Evolutionary conservation across 352 stramenopile species (phyloP).

Genomic region (Pythium graminicola): DNA sequence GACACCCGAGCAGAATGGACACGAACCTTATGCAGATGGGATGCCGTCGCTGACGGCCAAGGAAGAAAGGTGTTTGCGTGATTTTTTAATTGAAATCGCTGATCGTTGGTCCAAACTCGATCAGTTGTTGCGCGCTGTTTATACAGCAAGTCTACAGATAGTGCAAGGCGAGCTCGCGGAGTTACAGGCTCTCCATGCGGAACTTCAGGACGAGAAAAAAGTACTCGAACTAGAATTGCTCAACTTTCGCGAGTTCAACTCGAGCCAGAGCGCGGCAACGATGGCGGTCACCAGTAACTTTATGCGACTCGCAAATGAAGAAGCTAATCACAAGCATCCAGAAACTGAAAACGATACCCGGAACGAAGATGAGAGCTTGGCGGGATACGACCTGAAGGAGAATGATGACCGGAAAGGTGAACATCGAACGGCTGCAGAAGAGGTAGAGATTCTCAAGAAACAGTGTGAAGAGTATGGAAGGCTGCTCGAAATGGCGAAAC

Average conservation of each 20-base stretch:
- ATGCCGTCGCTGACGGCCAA: slow-evolving; percentile 15
- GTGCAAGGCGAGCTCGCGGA: slow-evolving; percentile 4
- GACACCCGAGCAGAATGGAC: neutral
- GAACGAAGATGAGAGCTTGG: slow-evolving; percentile 1
- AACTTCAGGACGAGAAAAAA: slow-evolving; percentile 7
- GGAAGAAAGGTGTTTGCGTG: slow-evolving; percentile 17
- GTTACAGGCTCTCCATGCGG: neutral
- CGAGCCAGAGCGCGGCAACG: slow-evolving; percentile 6
- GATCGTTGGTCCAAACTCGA: slow-evolving; percentile 17
- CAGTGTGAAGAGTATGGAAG: slow-evolving; percentile 48
- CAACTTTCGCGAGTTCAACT: slow-evolving; percentile 19
- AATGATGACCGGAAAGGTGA: neutral
- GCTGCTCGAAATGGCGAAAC: slow-evolving; percentile 61
- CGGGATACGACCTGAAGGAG: slow-evolving; percentile 12
- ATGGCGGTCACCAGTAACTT: slow-evolving; percentile 20
- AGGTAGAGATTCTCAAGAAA: slow-evolving; percentile 28
- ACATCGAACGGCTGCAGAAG: slow-evolving; percentile 11
- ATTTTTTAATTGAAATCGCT: slow-evolving; percentile 20
- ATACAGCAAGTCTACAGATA: neutral
- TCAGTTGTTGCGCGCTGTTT: slow-evolving; percentile 2
- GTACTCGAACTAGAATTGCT: slow-evolving; percentile 16
- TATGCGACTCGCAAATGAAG: slow-evolving; percentile 16
- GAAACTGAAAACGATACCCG: slow-evolving; percentile 7
- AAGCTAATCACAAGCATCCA: neutral
- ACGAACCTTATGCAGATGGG: neutral